Conservation (phyloP, 345 rosid genomes). For the Pseudoturritis turrita region DNA sequence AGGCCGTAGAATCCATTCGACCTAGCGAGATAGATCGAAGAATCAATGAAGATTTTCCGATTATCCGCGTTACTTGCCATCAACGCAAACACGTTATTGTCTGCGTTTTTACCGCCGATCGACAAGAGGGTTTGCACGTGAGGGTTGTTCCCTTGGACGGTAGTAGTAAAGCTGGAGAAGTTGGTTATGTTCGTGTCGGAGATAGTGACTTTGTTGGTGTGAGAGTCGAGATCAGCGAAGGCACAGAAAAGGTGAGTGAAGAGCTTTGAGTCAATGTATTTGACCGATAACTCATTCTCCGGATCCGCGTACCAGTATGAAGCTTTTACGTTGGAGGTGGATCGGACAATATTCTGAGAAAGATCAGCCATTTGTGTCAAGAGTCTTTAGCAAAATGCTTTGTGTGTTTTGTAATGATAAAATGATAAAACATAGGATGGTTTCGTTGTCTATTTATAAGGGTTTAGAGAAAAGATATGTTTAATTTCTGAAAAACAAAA, state of each 20-base stretch:
- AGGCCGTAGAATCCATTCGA: constrained; percentile 40
- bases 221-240: not conserved
- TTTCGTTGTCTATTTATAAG: no score
- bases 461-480: no score
- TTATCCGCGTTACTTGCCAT: constrained; percentile 33
- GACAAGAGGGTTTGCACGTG: constrained; percentile 41
- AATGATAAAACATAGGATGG: no score
- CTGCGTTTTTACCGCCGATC: no score
- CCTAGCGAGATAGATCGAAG: constrained; percentile 38
- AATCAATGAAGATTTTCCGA: constrained; percentile 39
- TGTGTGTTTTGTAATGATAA: not conserved
- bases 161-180: constrained; percentile 39
- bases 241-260: constrained; percentile 43
- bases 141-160: constrained; percentile 35
- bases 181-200: constrained; percentile 22
- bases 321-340: constrained; percentile 32
- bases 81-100: no score
- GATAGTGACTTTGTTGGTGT: not conserved
- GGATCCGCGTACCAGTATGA: constrained; percentile 36
- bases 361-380: not conserved
- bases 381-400: not conserved
- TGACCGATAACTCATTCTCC: not conserved
- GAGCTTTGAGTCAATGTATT: constrained; percentile 35
- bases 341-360: not conserved
- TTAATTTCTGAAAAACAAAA: no score